Base-by-base conservation (phyloP, 345 rosid genomes). In the Zanthoxylum bungeanum region DNA sequence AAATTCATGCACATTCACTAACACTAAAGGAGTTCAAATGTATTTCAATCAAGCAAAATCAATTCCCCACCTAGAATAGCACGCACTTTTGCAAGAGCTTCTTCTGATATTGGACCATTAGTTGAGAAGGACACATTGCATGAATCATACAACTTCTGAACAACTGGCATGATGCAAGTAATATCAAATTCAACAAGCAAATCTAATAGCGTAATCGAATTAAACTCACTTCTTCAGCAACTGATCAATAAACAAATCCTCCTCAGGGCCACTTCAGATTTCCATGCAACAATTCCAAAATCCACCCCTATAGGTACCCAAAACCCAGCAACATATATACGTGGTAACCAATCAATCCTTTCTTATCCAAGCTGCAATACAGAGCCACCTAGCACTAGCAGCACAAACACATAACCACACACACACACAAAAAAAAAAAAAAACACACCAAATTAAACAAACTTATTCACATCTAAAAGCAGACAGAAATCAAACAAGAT, bases 91-190 rank as follows among this genome's bases (percentile, higher is more conserved):
- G 57, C 80, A 40, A 80, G 80, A 64, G 73, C 80, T 67, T 78
- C 82, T 64, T 78, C 79, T 37, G 84, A 70, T 36, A 80, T 53
- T 1, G 86, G 80, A 28, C 81, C 81, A 55, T 40, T 66, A 24
- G 77, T 31, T 21, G 84, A 67, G 79, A 83, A 83, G 28, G 82
- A 80, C 24, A n/a, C 78, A 52, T 46, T 80, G 75, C 79, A 83
- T 62, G 81, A 64, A 72, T 80, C 59, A 65, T 76, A 80, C 39
- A 80, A 72, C 59, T 69, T 78, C 55, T 76, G 79, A 67, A 74
- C 52, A 50, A 36, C 33, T 3, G 72, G 61, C 72, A 74, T 67
- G 74, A 75, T 75, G 76, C 70, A 21, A 68, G 69, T 16, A 72
- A 58, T 10, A 56, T 62, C 33, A 33, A 31, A 65, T 44, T 40